Evolutionary conservation across 257 asterid species (phyloP), one percentile per base, ranked within the genome.

Genomic region (Prunella vulgaris): DNA sequence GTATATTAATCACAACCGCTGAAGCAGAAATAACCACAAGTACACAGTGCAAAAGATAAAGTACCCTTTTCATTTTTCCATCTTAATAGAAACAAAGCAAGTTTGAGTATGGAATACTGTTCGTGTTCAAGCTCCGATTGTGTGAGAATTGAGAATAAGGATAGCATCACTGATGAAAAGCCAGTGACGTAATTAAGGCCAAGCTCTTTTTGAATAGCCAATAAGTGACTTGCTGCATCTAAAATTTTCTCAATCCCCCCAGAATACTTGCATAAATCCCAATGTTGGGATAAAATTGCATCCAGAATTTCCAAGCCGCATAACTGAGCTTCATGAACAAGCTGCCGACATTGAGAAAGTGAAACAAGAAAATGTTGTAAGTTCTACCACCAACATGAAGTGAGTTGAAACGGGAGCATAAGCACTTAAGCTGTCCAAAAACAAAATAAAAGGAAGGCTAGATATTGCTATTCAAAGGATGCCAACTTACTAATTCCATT

Each of bases 111-210:
- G 76, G 92, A 76, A 83, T 82, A 72, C 68, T 91, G 97, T 74
- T 94, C 99, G 10, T 94, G 99, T 76, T 94, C 99, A 66, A 94
- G 84, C 80, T 94, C 93, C n/a, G 90, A 83, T 72, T 86, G 85
- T 53, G 78, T 71, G 74, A 94, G 88, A 71, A 82, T 82, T 58
- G 80, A 73, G 70, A 90, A 86, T 77, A 88, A 73, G 79, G 87
- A 80, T 61, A 88, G 70, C 62, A 76, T 65, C 78, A 83, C 83
- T 65, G 94, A 80, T 3, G 90, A 80, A 62, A 80, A 75, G 64
- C 82, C 88, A 30, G 84, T 72, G 56, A 74, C 61, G 76, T 78
- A 91, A 77, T 80, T 74, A 79, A 94, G 84, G 73, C 95, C 95
- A 71, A 90, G 87, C 67, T 90, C 96, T 83, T 86, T 94, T 83